Evolutionary conservation across 768 basidiomycete genomes (phyloP), one percentile per base, ranked within the genome.

Genomic region (Hypholoma sublateritium): DNA sequence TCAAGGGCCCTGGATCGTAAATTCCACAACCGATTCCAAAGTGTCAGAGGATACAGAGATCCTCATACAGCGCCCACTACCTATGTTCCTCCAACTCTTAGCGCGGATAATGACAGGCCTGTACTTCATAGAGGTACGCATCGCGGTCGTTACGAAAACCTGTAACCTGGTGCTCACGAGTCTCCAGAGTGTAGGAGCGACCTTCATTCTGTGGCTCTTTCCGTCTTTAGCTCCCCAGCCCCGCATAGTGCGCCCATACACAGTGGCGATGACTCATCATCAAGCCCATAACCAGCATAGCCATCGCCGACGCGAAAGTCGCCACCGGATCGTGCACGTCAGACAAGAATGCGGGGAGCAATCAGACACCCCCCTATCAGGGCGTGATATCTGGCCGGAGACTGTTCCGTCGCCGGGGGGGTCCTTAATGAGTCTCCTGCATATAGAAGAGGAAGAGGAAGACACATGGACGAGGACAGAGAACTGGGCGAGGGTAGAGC

Each of bases 181-280:
- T 32, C 25, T 13, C 24, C 21, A 67, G 66, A 67, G 66, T 34
- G 56, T 63, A 19, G 62, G 60, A 3, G 59, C 61, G 16, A 63
- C 59, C 3, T 43, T 67, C 22, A 52, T 67, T 17, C 56, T 67
- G 14, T 63, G 64, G 66, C 54, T 63, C 22, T 63, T 58, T 35
- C 66, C 66, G 6, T 61, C 62, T 43, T 43, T 67, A 36, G 55
- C 64, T n/a, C 66, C 64, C 21, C 59, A 65, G 56, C 62, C 61
- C 43, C 61, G 59, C 14, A 56, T 65, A 41, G 46, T 47, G 11
- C 62, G 59, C 39, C 62, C 57, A 32, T 65, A 61, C 55, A 62
- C 64, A 44, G 50, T 63, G 12, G 28, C 57, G 17, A 50, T 52
- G 28, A 50, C 62, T 32, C 52, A 53, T 13, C 24, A 41, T 7